These are phyloP conservation scores for Talaromyces atroroseus DNA, from an alignment of 2,329 filamentous ascomycete genomes.

Conservation along the genomic window DNA sequence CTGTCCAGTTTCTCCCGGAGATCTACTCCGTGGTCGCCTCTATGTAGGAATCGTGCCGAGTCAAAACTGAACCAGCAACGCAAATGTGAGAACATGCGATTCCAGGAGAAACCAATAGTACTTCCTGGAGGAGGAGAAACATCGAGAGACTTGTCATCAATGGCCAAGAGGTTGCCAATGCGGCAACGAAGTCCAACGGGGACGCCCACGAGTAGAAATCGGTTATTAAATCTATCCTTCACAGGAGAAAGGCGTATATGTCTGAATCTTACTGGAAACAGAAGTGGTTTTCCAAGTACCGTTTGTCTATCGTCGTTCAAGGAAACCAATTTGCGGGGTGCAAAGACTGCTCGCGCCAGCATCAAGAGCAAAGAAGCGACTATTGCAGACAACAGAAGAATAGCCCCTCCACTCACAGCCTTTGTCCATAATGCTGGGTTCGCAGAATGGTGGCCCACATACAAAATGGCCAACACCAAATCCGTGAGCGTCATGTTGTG, in stretches of 20 bases:
- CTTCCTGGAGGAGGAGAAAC: background rate
- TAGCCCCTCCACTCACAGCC: background rate
- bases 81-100: background rate
- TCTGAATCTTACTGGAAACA: constrained; percentile 3
- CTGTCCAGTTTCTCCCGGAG: constrained; percentile 4
- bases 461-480: background rate
- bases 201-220: background rate
- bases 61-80: constrained; percentile 6
- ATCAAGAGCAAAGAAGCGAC: background rate
- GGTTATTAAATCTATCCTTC: constrained; percentile 2
- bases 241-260: constrained; percentile 3
- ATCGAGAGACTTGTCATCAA: constrained; percentile 3
- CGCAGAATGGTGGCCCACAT: background rate
- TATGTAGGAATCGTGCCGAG: background rate
- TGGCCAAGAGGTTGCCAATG: constrained; percentile 1
- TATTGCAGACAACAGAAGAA: background rate
- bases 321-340: background rate
- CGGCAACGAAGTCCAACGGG: constrained; percentile 9
- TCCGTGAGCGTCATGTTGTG: background rate
- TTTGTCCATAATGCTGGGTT: background rate
- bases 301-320: background rate
- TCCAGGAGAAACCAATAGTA: background rate
- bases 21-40: constrained; percentile 1
- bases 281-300: constrained; percentile 1
- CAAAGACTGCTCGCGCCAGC: background rate